These are phyloP conservation scores for Stylonectria norvegica DNA, from an alignment of 2,329 filamentous ascomycete species.

Conservation along the genomic window DNA sequence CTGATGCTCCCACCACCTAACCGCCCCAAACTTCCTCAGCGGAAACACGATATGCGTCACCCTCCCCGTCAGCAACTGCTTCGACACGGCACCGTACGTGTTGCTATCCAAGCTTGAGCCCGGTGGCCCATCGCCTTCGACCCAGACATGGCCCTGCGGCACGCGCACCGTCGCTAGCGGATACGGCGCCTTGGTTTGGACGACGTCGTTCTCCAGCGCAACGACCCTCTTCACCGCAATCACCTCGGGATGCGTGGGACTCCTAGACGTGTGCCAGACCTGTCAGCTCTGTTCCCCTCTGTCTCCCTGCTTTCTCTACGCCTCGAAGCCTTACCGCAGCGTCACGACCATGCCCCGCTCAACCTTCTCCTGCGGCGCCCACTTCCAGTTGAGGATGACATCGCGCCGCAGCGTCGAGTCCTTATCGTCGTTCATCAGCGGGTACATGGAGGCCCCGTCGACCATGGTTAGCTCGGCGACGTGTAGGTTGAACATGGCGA, in stretches of 20 bases:
- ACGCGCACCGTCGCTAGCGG: conserved; percentile 57
- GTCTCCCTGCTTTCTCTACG: neutral
- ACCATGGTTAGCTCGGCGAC: conserved; percentile 58
- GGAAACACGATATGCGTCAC: conserved; percentile 73
- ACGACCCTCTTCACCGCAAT: conserved; percentile 79
- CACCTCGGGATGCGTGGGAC: conserved; percentile 65
- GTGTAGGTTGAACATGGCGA: conserved; percentile 59
- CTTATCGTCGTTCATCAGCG: conserved; percentile 67
- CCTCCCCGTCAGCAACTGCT: conserved; percentile 69
- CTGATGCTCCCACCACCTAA: conserved; percentile 56
- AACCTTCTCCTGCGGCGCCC: conserved; percentile 55
- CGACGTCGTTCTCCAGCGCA: conserved; percentile 73
- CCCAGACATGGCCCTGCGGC: conserved; percentile 85
- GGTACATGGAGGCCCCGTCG: conserved; percentile 69
- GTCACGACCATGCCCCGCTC: conserved; percentile 72
- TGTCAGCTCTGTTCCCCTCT: neutral
- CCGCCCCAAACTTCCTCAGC: conserved; percentile 52
- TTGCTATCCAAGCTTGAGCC: conserved; percentile 78
- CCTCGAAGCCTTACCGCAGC: conserved; percentile 52
- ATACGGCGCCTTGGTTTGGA: conserved; percentile 63
- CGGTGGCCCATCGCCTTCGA: conserved; percentile 82
- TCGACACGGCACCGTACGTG: conserved; percentile 79
- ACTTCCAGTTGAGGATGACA: conserved; percentile 57
- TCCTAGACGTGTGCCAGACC: conserved; percentile 50
- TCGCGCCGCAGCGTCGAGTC: conserved; percentile 54